A percentile compares a stretch with the other conserved stretches of the same genome.
phyloP scores from a whole-genome alignment of 1,284 basidiomycete genomes.

The Cystobasidiaceae sp. region DNA sequence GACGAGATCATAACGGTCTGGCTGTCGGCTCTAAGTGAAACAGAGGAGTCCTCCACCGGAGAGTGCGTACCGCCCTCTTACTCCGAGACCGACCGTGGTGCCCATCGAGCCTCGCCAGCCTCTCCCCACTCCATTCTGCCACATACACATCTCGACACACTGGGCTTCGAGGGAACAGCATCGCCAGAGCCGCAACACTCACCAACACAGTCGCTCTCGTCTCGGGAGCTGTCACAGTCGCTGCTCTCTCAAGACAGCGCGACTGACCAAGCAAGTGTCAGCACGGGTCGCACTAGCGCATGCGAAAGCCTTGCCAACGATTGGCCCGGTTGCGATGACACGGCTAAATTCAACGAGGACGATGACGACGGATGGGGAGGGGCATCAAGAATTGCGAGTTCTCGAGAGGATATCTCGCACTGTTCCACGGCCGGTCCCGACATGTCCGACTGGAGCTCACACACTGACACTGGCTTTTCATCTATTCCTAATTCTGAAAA shows the following conservation, averaged over 20 bases:
- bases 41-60: conserved; percentile 37
- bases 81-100: neutral
- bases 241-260: too few species aligned
- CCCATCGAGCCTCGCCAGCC: neutral
- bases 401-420: neutral
- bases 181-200: too few species aligned
- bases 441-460: neutral
- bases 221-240: too few species aligned
- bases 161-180: too few species aligned
- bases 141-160: too few species aligned
- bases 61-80: conserved; percentile 36
- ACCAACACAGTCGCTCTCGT: too few species aligned
- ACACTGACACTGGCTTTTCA: neutral
- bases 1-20: conserved; percentile 37
- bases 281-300: neutral
- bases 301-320: neutral
- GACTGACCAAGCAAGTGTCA: too few species aligned
- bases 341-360: neutral
- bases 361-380: neutral
- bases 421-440: neutral
- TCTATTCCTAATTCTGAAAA: neutral
- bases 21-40: conserved; percentile 39
- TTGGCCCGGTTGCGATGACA: neutral
- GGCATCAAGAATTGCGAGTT: neutral
- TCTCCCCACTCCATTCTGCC: neutral